phyloP scores from a whole-genome alignment of 495 filamentous ascomycete genomes.

The Penicillium steckii region DNA sequence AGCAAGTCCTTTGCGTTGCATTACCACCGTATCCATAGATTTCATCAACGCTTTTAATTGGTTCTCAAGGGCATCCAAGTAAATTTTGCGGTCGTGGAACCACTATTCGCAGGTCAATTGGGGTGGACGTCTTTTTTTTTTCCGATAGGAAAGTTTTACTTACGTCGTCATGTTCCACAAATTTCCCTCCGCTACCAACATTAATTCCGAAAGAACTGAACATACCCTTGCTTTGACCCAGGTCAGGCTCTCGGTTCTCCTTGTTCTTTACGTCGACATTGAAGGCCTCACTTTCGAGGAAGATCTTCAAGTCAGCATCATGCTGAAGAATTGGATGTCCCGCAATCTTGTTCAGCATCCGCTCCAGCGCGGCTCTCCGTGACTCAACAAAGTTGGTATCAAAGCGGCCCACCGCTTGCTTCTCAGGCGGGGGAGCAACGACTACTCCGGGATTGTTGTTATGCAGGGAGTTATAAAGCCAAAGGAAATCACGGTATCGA shows the following conservation, averaged over 20 bases:
- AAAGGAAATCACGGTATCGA: conserved; percentile 93
- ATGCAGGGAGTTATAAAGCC: conserved; percentile 93
- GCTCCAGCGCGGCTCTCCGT: conserved; percentile 82
- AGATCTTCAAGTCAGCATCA: conserved; percentile 91
- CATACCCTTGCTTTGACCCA: conserved; percentile 90
- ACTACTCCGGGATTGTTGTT: conserved; percentile 93
- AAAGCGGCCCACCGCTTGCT: conserved; percentile 94
- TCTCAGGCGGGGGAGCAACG: conserved; percentile 94
- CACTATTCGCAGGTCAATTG: conserved; percentile 53
- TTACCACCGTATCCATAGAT: conserved; percentile 87
- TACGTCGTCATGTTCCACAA: conserved; percentile 97
- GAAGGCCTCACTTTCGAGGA: conserved; percentile 93
- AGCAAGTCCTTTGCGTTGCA: conserved; percentile 85
- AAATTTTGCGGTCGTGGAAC: conserved; percentile 95
- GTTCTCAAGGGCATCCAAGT: conserved; percentile 90
- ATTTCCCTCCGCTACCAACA: conserved; percentile 75
- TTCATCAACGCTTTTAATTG: conserved; percentile 94
- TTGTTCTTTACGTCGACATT: conserved; percentile 97
- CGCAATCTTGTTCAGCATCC: conserved; percentile 96
- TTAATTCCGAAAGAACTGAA: conserved; percentile 79
- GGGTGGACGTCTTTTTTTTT: neutral
- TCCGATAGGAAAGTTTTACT: conserved; percentile 31
- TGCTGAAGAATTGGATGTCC: conserved; percentile 88
- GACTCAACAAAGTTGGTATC: conserved; percentile 97
- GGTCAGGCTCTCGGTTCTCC: conserved; percentile 82